Evolutionary conservation across 1,284 basidiomycete species (phyloP), one percentile per base, ranked within the genome.

Genomic region (Bjerkandera adusta): DNA sequence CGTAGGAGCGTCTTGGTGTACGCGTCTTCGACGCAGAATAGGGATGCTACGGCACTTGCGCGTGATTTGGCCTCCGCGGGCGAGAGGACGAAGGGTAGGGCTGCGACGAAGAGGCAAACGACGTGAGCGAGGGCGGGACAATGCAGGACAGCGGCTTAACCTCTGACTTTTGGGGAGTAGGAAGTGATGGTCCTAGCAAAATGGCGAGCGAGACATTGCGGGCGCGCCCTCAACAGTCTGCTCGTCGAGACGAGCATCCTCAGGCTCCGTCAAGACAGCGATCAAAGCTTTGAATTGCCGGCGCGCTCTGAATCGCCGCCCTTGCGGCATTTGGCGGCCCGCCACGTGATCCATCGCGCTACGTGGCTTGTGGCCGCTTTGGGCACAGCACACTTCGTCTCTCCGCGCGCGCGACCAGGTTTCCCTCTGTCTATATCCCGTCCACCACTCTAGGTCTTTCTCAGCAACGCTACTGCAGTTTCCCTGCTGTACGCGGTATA

Each of bases 91-190:
- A 70, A 73, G 0, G 69, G 71, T 35, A 72, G 59, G 5, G 68
- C 71, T 72, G 37, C 32, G n/a, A 11, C 15, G 7, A 16, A n/a
- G 20, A 41, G 25, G 12, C 18, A 35, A 24, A 27, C 20, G 22
- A 15, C 26, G n/a, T 18, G n/a, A n/a, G 41, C n/a, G 4, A 6
- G 21, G 20, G 18, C 12, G 30, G 5, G 24, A 13, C 10, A 35
- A 18, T n/a, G n/a, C n/a, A n/a, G n/a, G n/a, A n/a, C 20, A 16
- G 36, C 27, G 45, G 37, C 43, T 56, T 56, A 51, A 72, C 71
- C 71, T 73, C 70, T 66, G 58, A 73, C 72, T 71, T 72, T 72
- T 20, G 45, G 33, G 15, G 34, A 25, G 29, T 51, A 51, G 32
- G 27, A 32, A 21, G 20, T 30, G 27, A 15, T 6, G 4, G 34